phyloP scores from a whole-genome alignment of 495 filamentous ascomycete genomes.

The Glarea lozoyensis region DNA sequence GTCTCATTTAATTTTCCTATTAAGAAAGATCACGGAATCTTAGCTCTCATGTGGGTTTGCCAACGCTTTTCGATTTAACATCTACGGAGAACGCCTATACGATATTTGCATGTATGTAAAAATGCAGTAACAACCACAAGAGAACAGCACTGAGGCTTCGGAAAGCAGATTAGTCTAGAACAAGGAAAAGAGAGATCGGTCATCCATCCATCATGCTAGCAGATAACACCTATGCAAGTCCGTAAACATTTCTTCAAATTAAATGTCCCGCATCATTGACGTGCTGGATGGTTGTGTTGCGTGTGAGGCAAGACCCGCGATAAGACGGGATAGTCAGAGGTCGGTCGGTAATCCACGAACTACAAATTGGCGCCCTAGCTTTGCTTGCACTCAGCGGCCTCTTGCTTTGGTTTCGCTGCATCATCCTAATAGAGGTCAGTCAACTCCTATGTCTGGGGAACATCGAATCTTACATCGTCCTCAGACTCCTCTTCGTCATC shows the following conservation, averaged over 20 bases:
- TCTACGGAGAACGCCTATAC: slow-evolving; percentile 16
- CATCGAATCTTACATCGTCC: slow-evolving; percentile 66
- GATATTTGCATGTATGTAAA: slow-evolving; percentile 15
- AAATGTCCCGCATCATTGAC: slow-evolving; percentile 4
- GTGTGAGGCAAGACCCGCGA: too few species aligned
- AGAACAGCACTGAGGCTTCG: slow-evolving; percentile 3
- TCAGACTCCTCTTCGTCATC: slow-evolving; percentile 87
- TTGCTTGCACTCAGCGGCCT: slow-evolving; percentile 99
- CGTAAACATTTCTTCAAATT: slow-evolving; percentile 1
- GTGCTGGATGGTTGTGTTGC: background rate
- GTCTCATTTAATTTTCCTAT: too few species aligned
- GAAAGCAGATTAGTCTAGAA: slow-evolving; percentile 19
- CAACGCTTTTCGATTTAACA: slow-evolving; percentile 12
- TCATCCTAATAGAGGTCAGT: slow-evolving; percentile 61
- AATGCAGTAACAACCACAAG: slow-evolving; percentile 11
- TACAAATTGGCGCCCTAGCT: slow-evolving; percentile 51
- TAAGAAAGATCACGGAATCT: too few species aligned
- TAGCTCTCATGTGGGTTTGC: background rate
- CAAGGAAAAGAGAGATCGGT: slow-evolving; percentile 2
- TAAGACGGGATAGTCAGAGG: background rate
- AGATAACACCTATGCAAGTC: slow-evolving; percentile 6
- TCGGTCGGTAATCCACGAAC: background rate
- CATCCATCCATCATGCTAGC: slow-evolving; percentile 8
- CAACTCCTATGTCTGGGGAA: background rate
- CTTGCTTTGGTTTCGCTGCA: slow-evolving; percentile 92